These are phyloP conservation scores for Hansenula sp. DNA, from an alignment of 1,139 yeast genomes.

Conservation along the genomic window DNA sequence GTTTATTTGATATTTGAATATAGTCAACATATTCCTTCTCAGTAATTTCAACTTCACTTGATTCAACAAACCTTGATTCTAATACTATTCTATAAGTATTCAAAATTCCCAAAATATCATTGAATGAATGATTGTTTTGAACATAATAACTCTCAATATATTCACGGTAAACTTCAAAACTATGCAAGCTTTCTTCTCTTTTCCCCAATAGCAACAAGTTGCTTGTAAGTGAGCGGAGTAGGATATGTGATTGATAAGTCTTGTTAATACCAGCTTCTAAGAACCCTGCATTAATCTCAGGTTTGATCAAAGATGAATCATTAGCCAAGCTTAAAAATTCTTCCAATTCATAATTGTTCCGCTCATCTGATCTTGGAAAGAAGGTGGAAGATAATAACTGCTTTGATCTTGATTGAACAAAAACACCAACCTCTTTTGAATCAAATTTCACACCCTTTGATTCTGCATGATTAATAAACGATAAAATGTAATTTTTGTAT, in stretches of 20 bases:
- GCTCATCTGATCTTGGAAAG: constrained; percentile 42
- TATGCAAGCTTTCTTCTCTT: constrained; percentile 32
- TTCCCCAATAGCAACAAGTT: constrained; percentile 16
- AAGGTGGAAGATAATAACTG: constrained; percentile 22
- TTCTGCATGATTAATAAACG: constrained; percentile 7
- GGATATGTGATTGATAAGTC: constrained; percentile 44
- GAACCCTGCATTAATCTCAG: constrained; percentile 19
- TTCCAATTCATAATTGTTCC: constrained; percentile 31
- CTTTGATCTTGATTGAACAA: constrained; percentile 14
- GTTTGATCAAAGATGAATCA: constrained; percentile 12
- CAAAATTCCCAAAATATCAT: constrained; percentile 27
- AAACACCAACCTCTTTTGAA: constrained; percentile 16
- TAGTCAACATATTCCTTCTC: constrained; percentile 22
- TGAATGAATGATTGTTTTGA: constrained; percentile 28
- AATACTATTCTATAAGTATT: constrained; percentile 7
- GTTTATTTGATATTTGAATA: constrained; percentile 12
- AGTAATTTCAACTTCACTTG: constrained; percentile 6
- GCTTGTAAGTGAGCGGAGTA: constrained; percentile 29
- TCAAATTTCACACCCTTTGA: not conserved
- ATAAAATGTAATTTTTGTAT: constrained; percentile 11
- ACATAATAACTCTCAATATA: constrained; percentile 34
- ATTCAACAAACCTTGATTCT: not conserved
- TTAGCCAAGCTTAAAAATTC: constrained; percentile 25
- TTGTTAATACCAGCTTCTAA: constrained; percentile 34
- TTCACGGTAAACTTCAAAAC: constrained; percentile 38